Evolutionary conservation across 345 rosid species (phyloP).

Genomic region (Lepidium sativum): DNA sequence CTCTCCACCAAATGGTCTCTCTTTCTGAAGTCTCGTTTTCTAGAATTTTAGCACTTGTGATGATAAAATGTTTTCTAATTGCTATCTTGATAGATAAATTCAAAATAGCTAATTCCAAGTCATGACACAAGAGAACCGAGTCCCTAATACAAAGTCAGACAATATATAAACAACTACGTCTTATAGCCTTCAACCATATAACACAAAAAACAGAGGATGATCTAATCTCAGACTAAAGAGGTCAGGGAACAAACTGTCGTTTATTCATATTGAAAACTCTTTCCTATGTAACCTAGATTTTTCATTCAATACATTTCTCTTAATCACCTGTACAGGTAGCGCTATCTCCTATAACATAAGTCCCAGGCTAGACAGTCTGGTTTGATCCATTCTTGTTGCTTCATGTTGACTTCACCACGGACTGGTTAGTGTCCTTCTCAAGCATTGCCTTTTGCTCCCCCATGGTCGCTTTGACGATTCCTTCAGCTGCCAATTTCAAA

Average conservation of each 20-base stretch:
- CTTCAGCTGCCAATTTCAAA: conserved; percentile 26
- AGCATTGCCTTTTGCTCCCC: conserved; percentile 57
- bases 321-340: conserved; percentile 26
- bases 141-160: not conserved
- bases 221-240: conserved; percentile 17
- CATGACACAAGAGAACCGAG: not conserved
- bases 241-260: conserved; percentile 3
- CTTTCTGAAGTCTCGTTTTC: conserved; percentile 13
- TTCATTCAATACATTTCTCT: conserved; percentile 13
- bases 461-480: conserved; percentile 41
- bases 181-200: not conserved
- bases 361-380: conserved; percentile 9
- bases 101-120: not conserved
- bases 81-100: conserved; percentile 2
- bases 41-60: not conserved
- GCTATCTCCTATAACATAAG: conserved; percentile 21
- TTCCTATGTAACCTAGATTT: conserved; percentile 21
- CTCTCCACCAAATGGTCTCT: conserved; percentile 38
- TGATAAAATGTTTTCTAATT: conserved; percentile 1
- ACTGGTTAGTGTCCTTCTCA: conserved; percentile 43
- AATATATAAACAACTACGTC: not conserved
- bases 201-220: conserved; percentile 6
- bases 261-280: conserved; percentile 17
- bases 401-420: conserved; percentile 53
- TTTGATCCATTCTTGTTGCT: conserved; percentile 7